Conservation (phyloP, 176 grass and related monocot genomes). For the Carex pumila region DNA sequence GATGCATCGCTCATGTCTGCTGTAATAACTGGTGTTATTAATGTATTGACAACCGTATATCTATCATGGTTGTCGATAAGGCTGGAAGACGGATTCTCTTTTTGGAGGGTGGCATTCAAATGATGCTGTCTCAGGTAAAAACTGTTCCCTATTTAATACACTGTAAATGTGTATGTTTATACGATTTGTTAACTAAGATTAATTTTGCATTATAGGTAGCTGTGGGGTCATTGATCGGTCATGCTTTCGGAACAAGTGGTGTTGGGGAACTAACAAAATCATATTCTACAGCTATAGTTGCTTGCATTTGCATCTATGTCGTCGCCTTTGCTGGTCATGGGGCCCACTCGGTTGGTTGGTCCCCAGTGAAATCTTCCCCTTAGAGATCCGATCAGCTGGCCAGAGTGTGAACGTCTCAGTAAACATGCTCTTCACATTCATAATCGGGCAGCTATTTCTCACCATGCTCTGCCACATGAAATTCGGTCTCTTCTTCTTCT, state of each 20-base stretch:
- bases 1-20: slow-evolving; percentile 14
- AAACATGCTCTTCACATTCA: slow-evolving; percentile 21
- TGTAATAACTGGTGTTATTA: slow-evolving; percentile 13
- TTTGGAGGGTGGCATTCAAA: slow-evolving; percentile 13
- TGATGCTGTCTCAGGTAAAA: slow-evolving; percentile 10
- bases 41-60: neutral
- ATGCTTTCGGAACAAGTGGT: slow-evolving; percentile 15
- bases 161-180: neutral
- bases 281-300: slow-evolving; percentile 6
- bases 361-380: slow-evolving; percentile 7
- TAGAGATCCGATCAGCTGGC: slow-evolving; percentile 18
- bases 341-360: slow-evolving; percentile 17
- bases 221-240: neutral
- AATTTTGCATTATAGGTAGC: neutral
- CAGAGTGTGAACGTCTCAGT: slow-evolving; percentile 7
- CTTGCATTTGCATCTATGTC: neutral
- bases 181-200: neutral
- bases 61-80: slow-evolving; percentile 12
- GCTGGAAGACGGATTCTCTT: slow-evolving; percentile 8
- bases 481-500: slow-evolving; percentile 84
- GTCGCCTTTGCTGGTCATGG: slow-evolving; percentile 16
- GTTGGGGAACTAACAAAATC: slow-evolving; percentile 4
- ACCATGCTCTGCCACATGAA: slow-evolving; percentile 52
- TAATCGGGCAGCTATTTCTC: slow-evolving; percentile 16
- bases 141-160: neutral